phyloP scores from a whole-genome alignment of 345 rosid genomes.

The Erucastrum elatum region DNA sequence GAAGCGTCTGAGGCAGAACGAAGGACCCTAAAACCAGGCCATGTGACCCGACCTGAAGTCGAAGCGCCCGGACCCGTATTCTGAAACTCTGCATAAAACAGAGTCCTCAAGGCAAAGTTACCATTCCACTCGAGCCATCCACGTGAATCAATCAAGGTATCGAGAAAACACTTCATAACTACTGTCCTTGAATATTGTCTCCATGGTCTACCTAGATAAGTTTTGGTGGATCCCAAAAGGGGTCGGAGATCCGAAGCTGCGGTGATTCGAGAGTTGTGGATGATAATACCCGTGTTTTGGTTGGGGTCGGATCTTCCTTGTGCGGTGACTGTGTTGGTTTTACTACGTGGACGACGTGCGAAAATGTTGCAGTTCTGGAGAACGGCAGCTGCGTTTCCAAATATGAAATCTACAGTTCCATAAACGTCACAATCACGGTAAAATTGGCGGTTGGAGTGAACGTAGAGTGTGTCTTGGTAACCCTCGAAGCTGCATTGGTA shows the following conservation, averaged over 20 bases:
- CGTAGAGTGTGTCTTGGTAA: slow-evolving; percentile 68
- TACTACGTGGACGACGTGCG: slow-evolving; percentile 49
- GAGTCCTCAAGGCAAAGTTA: slow-evolving; percentile 46
- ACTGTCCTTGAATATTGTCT: slow-evolving; percentile 54
- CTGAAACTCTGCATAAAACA: slow-evolving; percentile 60
- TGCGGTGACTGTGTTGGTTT: slow-evolving; percentile 51
- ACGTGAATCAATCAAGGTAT: slow-evolving; percentile 48
- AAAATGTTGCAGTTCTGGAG: slow-evolving; percentile 57
- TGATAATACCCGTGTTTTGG: slow-evolving; percentile 62
- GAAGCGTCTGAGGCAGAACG: slow-evolving; percentile 49
- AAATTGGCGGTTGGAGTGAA: slow-evolving; percentile 66
- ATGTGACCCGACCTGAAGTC: slow-evolving; percentile 44
- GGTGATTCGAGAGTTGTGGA: slow-evolving; percentile 52
- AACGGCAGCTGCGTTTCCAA: slow-evolving; percentile 63
- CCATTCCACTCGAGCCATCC: slow-evolving; percentile 67
- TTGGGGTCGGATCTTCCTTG: slow-evolving; percentile 64
- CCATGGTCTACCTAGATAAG: slow-evolving; percentile 67
- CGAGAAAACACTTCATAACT: slow-evolving; percentile 51
- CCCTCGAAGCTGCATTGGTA: slow-evolving; percentile 63
- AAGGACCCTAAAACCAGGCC: slow-evolving; percentile 56
- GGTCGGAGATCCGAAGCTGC: slow-evolving; percentile 55
- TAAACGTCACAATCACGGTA: slow-evolving; percentile 60
- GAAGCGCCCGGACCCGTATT: slow-evolving; percentile 60
- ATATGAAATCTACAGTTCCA: slow-evolving; percentile 64
- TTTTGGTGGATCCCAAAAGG: slow-evolving; percentile 51